Base-by-base conservation (phyloP, 2,329 filamentous ascomycete species). In the Cladosporium colombiae region DNA sequence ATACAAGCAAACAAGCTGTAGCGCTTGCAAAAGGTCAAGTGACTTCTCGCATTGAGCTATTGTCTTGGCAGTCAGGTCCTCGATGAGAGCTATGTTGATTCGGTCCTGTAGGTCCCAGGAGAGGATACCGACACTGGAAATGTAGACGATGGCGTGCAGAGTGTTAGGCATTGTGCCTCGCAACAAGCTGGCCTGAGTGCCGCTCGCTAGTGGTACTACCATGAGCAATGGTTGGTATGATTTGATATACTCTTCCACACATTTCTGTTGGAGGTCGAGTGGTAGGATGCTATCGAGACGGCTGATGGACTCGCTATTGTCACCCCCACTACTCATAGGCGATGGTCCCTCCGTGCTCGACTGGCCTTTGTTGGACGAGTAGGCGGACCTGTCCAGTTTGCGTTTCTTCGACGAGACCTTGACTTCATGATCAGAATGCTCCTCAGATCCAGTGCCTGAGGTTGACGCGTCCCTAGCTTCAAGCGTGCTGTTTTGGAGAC, bases 1-100 rank as follows among this genome's bases (percentile, higher is more conserved):
- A 91, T 92, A 96, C 29, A 92, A 85, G 31, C 88, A 86, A 3
- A 87, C 83, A 2, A 96, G 80, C 65, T 91, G 84, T n/a, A 96
- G 79, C 2, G 91, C 86, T 78, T 96, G 92, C 6, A 96, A 85
- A 8, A 96, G 80, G 75, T 96, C 92, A 16, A 96, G 78, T 49
- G 86, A 91, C 81, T 95, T 95, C 71, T 92, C 87, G 13, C 90
- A 91, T 2, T 85, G 84, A 25, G 91, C 80, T 71, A 94, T 84
- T 50, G 93, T 83, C 67, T 86, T 86, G 37, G 93, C 87, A 2
- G 90, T 90, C 62, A 94, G 84, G 8, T 87, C 80, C 68, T 88
- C 85, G 80, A 92, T 90, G 65, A 92, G 78, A 70, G 93, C 86
- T 68, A 84, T 85, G 25, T 88, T 85, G 21, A 96, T 79, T 25